Conservation (phyloP, 2,329 filamentous ascomycete species). For the Basipetospora chlamydospora region DNA sequence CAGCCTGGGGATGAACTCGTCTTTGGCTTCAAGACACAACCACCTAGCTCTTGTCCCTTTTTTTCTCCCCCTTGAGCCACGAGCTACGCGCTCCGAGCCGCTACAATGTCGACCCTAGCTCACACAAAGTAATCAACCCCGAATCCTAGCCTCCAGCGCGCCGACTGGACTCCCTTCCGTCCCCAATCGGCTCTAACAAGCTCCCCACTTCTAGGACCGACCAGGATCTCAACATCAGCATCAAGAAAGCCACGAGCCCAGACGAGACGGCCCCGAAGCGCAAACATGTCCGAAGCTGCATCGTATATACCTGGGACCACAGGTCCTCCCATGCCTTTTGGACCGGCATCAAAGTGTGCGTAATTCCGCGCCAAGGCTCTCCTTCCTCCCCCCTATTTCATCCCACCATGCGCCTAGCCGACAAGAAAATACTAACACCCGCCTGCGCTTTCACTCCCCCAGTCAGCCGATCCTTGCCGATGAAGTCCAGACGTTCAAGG, state of each 20-base stretch:
- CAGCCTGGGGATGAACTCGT: neutral
- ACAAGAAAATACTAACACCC: conserved; percentile 4
- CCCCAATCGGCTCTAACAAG: neutral
- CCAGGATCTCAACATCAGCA: conserved; percentile 54
- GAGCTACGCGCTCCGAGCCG: neutral
- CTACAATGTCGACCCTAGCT: neutral
- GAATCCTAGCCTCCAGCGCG: too few relatives aligned
- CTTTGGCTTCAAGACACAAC: too few relatives aligned
- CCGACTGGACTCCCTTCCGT: neutral
- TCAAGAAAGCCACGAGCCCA: conserved; percentile 53
- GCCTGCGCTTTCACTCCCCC: conserved; percentile 4
- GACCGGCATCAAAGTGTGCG: conserved; percentile 96
- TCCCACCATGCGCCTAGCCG: neutral
- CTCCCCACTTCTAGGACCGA: conserved; percentile 37
- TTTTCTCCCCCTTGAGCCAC: too few relatives aligned
- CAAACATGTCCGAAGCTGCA: conserved; percentile 96
- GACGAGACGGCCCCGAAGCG: conserved; percentile 56
- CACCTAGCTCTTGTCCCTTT: too few relatives aligned
- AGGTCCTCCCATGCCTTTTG: conserved; percentile 91
- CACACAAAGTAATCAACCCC: neutral
- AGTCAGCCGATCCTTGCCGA: conserved; percentile 97
- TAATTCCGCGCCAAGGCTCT: conserved; percentile 11
- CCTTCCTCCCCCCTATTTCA: neutral
- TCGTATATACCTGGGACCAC: conserved; percentile 99
- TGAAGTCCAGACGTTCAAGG: conserved; percentile 98